Base-by-base conservation (phyloP, 2,329 filamentous ascomycete species). In the Alternaria alternata region DNA sequence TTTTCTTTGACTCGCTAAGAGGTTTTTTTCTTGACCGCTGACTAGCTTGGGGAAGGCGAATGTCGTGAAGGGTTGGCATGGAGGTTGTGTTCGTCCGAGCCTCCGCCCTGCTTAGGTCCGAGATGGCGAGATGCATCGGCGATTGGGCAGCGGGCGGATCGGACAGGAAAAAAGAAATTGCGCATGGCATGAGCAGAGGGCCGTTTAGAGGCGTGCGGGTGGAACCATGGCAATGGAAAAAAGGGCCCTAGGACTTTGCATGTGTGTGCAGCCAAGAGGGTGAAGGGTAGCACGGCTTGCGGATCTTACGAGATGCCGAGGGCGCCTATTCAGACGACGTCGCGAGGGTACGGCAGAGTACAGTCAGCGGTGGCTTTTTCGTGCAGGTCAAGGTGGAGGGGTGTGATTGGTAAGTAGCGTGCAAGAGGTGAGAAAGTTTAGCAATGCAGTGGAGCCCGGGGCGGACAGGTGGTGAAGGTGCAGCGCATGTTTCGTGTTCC, bases 251-350 rank as follows among this genome's bases (percentile, higher is more conserved):
- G 24, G 24, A 26, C 24, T 26, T 26, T 26, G 24, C 24, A 26
- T 26, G 24, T 26, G 6, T 26, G 24, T 26, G 24, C 5, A 26
- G 24, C 24, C 24, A 26, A 26, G 24, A 26, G 24, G 2, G 24
- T 26, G 24, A 26, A 26, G 24, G 24, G 42, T 48, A 43, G 44
- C 44, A 54, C 59, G 62, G 59, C 46, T 36, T 38, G 58, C 68
- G 69, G 69, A 69, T 59, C 52, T 49, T 68, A 44, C 60, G 51
- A 67, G 51, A 53, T 64, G 59, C 69, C 69, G 69, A 60, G 41
- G 68, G 69, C 66, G 69, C 57, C 57, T 66, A 69, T 53, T 61
- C 62, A 59, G 62, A 62, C 62, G 28, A 57, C 57, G 28, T 28
- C 26, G 46, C 38, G 36, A 42, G 36, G 34, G 24, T 42, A 26